phyloP scores from a whole-genome alignment of 495 filamentous ascomycete genomes.

The Hypoxylon fuscum region DNA sequence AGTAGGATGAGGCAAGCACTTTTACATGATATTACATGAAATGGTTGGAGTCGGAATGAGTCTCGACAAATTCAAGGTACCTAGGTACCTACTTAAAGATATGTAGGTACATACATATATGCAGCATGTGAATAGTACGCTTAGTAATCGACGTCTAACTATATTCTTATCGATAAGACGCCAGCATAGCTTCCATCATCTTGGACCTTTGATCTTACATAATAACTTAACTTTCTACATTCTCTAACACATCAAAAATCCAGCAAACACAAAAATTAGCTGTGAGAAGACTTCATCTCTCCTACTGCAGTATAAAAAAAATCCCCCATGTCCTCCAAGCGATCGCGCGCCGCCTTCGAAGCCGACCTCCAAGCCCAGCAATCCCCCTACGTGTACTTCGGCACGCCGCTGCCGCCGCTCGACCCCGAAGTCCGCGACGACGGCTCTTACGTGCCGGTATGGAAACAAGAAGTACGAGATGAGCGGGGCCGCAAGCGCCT shows the following conservation, averaged over 20 bases:
- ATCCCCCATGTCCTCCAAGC: conserved; percentile 76
- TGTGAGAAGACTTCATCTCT: background rate
- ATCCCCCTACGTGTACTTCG: conserved; percentile 83
- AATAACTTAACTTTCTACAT: no score
- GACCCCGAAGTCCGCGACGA: conserved; percentile 86
- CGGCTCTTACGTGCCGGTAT: conserved; percentile 90
- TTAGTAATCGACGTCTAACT: no score
- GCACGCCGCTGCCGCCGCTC: conserved; percentile 83
- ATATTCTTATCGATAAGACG: no score
- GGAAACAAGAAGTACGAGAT: conserved; percentile 97
- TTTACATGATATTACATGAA: no score
- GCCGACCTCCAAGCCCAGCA: conserved; percentile 76
- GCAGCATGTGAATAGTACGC: no score
- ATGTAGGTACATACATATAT: no score
- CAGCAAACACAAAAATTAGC: background rate
- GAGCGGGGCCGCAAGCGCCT: conserved; percentile 90
- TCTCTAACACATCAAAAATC: background rate
- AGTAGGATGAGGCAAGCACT: no score
- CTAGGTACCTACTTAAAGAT: no score
- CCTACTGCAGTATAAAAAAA: background rate
- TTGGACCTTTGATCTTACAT: no score
- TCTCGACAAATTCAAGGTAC: no score
- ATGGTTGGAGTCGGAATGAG: no score
- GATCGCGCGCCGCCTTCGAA: conserved; percentile 80
- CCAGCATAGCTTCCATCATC: no score